Conservation (phyloP, 2,329 filamentous ascomycete genomes). For the Fusarium beomiforme region DNA sequence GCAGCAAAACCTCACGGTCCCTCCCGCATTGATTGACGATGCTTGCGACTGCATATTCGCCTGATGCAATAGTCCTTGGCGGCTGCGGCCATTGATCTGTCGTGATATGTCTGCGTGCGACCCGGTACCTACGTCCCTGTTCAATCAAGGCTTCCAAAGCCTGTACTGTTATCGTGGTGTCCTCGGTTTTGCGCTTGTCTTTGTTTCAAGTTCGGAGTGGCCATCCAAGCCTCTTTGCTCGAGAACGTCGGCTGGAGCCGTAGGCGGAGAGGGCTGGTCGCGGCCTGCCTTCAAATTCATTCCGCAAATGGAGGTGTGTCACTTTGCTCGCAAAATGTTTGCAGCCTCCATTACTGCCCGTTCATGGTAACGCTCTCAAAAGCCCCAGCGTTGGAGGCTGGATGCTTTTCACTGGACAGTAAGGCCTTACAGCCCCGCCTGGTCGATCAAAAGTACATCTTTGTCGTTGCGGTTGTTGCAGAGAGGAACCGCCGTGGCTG, state of each 20-base stretch:
- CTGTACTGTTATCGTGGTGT: neutral
- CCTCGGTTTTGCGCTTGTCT: neutral
- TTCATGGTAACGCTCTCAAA: constrained; percentile 10
- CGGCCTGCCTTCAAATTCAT: neutral
- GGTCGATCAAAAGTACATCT: constrained; percentile 13
- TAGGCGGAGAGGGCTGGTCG: constrained; percentile 2
- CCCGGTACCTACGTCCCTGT: constrained; percentile 22
- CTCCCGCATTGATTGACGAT: constrained; percentile 12
- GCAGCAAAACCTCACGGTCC: constrained; percentile 6
- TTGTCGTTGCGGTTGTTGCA: constrained; percentile 10
- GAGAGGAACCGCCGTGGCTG: constrained; percentile 17
- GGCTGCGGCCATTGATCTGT: constrained; percentile 12
- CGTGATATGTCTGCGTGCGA: constrained; percentile 11
- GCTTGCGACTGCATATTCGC: constrained; percentile 11
- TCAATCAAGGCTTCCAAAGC: constrained; percentile 4
- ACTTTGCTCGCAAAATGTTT: neutral
- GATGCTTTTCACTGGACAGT: constrained; percentile 17
- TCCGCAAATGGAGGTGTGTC: constrained; percentile 1
- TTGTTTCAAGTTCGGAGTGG: constrained; percentile 18
- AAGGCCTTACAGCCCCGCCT: constrained; percentile 8
- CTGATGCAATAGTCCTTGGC: neutral
- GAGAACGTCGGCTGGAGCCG: constrained; percentile 21
- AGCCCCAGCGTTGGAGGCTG: constrained; percentile 21
- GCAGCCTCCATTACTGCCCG: constrained; percentile 7
- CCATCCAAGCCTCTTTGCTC: constrained; percentile 27